Evolutionary conservation across 2,329 filamentous ascomycete species (phyloP), one percentile per base, ranked within the genome.

Genomic region (Cadophora gregata): DNA sequence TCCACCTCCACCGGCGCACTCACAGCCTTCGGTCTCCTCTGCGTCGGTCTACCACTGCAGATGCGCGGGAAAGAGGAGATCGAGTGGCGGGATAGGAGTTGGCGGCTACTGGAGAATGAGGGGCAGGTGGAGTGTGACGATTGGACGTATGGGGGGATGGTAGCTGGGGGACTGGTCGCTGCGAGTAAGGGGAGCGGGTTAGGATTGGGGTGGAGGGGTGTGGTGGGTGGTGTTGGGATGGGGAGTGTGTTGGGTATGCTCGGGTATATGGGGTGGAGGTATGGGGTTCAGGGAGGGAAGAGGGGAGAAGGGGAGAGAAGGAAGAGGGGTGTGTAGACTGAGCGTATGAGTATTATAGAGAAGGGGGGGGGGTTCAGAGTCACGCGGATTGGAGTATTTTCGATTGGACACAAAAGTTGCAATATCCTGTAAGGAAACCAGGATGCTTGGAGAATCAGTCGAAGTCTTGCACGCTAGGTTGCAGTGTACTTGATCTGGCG

Each of bases 41-140:
- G 78, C 1, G 66, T 83, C 4, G 82, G 78, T 70, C 78, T 86
- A 4, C 75, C 77, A 31, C 79, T 74, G 0, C 79, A 82, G 2
- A 90, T 90, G 87, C 78, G 78, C 62, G 86, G 84, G 0, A 80
- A 81, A 19, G 82, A 86, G 70, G 80, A 83, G 48, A 85, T 90
- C 36, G 87, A 90, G 76, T 90, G 88, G 88, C 78, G 84, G 72
- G 88, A 90, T 74, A 80, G 88, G 21, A 83, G 83, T 64, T 90
- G 88, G 87, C 79, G 88, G 33, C 73, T 91, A 59, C 71, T 88
- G 51, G 85, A 85, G 77, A 90, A 85, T 69, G 75, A 77, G 48
- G 83, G 85, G 0, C 87, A 91, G 79, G 73, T 85, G 0, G 80
- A 85, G 71, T 82, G 80, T 59, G 87, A 89, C 73, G 85, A 86